These are phyloP conservation scores for Colletotrichum neosansevieriae DNA, from an alignment of 2,329 filamentous ascomycete genomes.

Conservation along the genomic window DNA sequence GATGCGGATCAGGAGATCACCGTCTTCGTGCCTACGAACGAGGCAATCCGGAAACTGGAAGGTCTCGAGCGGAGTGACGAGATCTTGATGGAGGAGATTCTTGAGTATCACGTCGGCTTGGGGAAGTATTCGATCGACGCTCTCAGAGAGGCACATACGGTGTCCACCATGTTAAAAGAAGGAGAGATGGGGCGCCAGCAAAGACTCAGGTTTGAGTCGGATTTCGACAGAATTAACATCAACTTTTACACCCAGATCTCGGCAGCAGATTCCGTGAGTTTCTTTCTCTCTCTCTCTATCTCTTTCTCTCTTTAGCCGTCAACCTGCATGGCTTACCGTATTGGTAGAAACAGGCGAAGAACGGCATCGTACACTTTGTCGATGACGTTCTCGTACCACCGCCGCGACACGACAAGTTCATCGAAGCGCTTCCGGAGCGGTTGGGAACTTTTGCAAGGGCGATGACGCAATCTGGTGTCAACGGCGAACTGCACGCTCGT, in stretches of 20 bases:
- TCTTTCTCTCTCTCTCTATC: background rate
- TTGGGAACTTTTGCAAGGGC: conserved; percentile 19
- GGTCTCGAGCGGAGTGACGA: background rate
- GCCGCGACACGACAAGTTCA: conserved; percentile 20
- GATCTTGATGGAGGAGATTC: conserved; percentile 56
- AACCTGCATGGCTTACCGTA: background rate
- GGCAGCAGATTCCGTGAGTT: background rate
- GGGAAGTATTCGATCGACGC: background rate
- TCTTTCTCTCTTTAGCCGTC: no score
- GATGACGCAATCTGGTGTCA: background rate
- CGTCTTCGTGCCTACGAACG: conserved; percentile 21
- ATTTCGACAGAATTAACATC: background rate
- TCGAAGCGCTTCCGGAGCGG: conserved; percentile 12
- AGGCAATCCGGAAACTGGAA: conserved; percentile 9
- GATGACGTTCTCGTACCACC: conserved; percentile 35
- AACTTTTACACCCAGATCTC: conserved; percentile 23
- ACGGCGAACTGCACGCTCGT: background rate
- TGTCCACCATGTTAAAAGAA: conserved; percentile 1
- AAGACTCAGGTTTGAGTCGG: background rate
- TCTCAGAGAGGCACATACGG: background rate
- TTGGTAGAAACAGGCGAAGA: background rate
- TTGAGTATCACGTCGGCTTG: conserved; percentile 28
- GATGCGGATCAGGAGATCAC: background rate
- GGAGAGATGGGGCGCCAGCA: conserved; percentile 13
- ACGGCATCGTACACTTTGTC: conserved; percentile 27